phyloP scores from a whole-genome alignment of 2,329 filamentous ascomycete species.

The Xylaria polymorpha region DNA sequence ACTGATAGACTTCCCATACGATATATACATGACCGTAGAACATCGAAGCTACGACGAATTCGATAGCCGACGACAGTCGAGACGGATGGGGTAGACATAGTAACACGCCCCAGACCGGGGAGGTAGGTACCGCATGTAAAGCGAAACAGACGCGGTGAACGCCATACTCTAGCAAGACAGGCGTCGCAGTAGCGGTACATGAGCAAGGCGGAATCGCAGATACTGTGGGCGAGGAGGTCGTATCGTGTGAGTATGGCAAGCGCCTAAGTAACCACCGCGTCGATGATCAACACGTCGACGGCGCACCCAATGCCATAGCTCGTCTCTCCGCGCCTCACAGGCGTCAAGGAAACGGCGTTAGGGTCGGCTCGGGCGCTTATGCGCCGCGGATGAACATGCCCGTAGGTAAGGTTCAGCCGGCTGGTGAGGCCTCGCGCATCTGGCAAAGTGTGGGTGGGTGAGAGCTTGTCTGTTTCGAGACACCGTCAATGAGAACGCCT shows the following conservation, averaged over 20 bases:
- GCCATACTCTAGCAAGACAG: neutral
- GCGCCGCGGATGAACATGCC: neutral
- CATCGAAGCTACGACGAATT: conserved; percentile 15
- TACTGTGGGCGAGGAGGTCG: conserved; percentile 3
- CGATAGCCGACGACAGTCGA: neutral
- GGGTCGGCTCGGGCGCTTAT: neutral
- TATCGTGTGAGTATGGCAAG: conserved; percentile 23
- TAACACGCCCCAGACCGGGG: neutral
- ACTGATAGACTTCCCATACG: conserved; percentile 11
- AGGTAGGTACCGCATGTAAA: conserved; percentile 16
- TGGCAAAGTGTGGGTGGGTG: neutral
- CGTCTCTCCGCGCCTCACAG: neutral
- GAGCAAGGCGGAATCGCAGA: conserved; percentile 11
- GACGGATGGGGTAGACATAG: conserved; percentile 6
- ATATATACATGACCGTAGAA: conserved; percentile 18
- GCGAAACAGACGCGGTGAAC: conserved; percentile 10
- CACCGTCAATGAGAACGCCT: neutral
- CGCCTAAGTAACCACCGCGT: conserved; percentile 16
- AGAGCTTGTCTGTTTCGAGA: conserved; percentile 16
- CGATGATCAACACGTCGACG: conserved; percentile 1
- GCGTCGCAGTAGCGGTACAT: conserved; percentile 10
- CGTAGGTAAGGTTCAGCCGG: neutral
- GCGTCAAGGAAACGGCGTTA: neutral
- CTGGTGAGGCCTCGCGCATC: conserved; percentile 3
- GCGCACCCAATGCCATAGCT: neutral